Base-by-base conservation (phyloP, 306 rosid genomes). In the Medicago lupulina region DNA sequence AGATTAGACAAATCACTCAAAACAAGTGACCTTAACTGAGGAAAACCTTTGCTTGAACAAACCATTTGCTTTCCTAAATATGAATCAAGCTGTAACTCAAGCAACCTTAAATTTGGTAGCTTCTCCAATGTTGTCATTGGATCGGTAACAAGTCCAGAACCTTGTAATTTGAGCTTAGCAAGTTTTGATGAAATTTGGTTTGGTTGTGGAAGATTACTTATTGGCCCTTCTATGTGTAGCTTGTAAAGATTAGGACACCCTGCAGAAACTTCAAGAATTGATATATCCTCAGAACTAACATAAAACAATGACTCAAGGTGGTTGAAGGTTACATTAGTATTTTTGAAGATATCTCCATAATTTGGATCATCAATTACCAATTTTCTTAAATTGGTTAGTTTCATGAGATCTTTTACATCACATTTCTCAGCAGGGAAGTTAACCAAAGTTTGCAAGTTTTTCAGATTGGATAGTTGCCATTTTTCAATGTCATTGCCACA, bases 381-480 rank as follows among this genome's bases (percentile, higher is more conserved):
- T 65, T 82, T 88, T 70, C 84, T 78, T 58, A 86, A 81, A n/a
- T 81, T 73, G 70, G 78, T 79, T 9, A 86, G 36, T 62, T 72
- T 49, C 17, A 68, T 31, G 4, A 88, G 81, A 34, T 73, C 81
- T 18, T 55, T 64, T 18, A 82, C 84, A 70, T 77, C 73, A 77
- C 78, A 80, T 21, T 77, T 81, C 6, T 77, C 81, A 0, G 81
- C 58, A 5, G 88, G 88, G 76, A 88, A 83, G 73, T 88, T 86
- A 50, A 88, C 85, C 43, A 86, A 25, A 1, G 86, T 85, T 78
- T 85, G 90, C 83, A 89, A 79, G 54, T 74, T 83, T 72, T 46
- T 53, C 50, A 83, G 75, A 46, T 66, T 78, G 21, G 16, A 17
- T 8, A 88, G 25, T 40, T 65, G 44, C 87, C 89, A 79, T 38